These are phyloP conservation scores for Nakataea oryzae DNA, from an alignment of 2,329 filamentous ascomycete species.

Conservation along the genomic window DNA sequence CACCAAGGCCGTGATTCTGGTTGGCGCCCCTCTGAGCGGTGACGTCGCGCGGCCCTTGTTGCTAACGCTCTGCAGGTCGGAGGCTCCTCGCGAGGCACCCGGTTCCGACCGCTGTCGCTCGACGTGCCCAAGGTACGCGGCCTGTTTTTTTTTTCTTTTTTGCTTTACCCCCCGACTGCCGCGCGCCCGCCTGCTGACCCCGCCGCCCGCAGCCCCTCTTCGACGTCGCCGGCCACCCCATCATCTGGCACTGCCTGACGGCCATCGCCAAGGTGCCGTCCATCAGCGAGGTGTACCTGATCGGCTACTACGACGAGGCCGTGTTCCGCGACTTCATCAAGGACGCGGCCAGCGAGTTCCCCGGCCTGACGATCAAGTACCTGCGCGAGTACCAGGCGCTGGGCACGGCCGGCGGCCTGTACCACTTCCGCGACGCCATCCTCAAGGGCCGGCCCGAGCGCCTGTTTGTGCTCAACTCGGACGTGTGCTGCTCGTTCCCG, in stretches of 20 bases:
- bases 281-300: slow-evolving; percentile 91
- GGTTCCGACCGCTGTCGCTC: slow-evolving; percentile 88
- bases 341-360: slow-evolving; percentile 74
- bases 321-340: slow-evolving; percentile 99
- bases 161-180: neutral
- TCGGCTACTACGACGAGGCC: slow-evolving; percentile 96
- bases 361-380: slow-evolving; percentile 84
- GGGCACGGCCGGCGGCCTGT: slow-evolving; percentile 90
- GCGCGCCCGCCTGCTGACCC: neutral
- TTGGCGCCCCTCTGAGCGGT: slow-evolving; percentile 30
- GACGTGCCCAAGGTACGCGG: slow-evolving; percentile 89
- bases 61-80: slow-evolving; percentile 55
- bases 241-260: slow-evolving; percentile 95
- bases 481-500: slow-evolving; percentile 98
- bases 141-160: slow-evolving; percentile 6
- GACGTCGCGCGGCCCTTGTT: neutral
- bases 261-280: slow-evolving; percentile 83
- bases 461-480: slow-evolving; percentile 95
- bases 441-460: slow-evolving; percentile 90
- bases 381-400: slow-evolving; percentile 94
- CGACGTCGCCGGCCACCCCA: slow-evolving; percentile 94
- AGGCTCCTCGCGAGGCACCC: slow-evolving; percentile 87
- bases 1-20: slow-evolving; percentile 92
- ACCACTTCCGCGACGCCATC: slow-evolving; percentile 98
- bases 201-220: slow-evolving; percentile 65